Percentiles rank a stretch among this genome's conserved stretches.
Evolutionary conservation across 1,284 basidiomycete genomes (phyloP).

Genomic region (Bjerkandera adusta): DNA sequence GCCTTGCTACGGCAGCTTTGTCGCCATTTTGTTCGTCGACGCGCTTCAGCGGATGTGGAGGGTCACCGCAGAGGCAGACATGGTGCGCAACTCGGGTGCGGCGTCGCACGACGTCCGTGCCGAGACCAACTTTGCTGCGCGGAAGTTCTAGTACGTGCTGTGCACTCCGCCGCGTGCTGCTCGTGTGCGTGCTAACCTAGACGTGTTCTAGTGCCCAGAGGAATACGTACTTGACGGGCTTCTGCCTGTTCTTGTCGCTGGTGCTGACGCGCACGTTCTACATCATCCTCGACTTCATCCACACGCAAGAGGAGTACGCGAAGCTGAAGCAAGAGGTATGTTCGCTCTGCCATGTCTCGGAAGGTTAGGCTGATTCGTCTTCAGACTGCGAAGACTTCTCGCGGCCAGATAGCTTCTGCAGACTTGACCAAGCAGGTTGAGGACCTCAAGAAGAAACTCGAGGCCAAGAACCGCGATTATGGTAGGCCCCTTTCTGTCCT

Average conservation of each 20-base stretch:
- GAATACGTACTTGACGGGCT: conserved; percentile 89
- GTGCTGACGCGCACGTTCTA: conserved; percentile 92
- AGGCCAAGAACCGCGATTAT: conserved; percentile 64
- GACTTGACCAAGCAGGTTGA: conserved; percentile 62
- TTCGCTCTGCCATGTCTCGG: conserved; percentile 9
- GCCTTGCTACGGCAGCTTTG: conserved; percentile 59
- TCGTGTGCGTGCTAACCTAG: no score
- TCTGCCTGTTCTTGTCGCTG: conserved; percentile 91
- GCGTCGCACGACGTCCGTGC: conserved; percentile 66
- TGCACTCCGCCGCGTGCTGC: conserved; percentile 2
- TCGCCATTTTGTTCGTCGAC: conserved; percentile 84
- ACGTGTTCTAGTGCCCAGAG: conserved; percentile 61
- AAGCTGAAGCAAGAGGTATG: conserved; percentile 73
- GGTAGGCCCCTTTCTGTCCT: conserved; percentile 40
- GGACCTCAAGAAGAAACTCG: conserved; percentile 61
- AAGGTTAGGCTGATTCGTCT: background rate
- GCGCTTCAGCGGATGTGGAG: conserved; percentile 93
- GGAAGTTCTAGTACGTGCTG: conserved; percentile 85
- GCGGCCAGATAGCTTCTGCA: conserved; percentile 22
- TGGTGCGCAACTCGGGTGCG: conserved; percentile 58
- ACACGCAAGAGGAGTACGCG: conserved; percentile 85
- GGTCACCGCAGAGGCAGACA: conserved; percentile 74
- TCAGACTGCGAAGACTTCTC: conserved; percentile 23
- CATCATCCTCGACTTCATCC: conserved; percentile 89
- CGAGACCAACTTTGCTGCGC: conserved; percentile 84